A percentile compares a stretch with the other conserved stretches of the same genome.
Evolutionary conservation across 164 flowering plant species (phyloP).

Genomic region (Stephania yunnanensis): DNA sequence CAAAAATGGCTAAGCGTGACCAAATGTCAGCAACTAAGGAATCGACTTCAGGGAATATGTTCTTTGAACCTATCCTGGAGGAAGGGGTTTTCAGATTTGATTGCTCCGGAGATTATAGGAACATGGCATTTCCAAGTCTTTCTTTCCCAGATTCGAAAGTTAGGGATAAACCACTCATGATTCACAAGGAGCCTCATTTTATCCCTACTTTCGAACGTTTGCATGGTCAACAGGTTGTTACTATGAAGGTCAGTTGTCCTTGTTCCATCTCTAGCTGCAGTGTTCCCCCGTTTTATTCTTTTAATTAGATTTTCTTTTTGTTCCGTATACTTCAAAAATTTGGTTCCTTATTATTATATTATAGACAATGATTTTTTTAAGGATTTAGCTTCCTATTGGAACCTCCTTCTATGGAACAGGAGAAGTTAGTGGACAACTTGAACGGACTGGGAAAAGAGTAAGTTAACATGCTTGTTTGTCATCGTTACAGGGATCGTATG

Average conservation of each 20-base stretch:
- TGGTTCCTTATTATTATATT: slow-evolving; percentile 1
- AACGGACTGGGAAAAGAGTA: slow-evolving; percentile 87
- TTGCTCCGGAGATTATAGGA: slow-evolving; percentile 59
- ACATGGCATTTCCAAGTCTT: slow-evolving; percentile 68
- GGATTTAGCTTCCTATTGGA: slow-evolving; percentile 66
- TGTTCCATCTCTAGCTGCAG: background rate
- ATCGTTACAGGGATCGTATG: background rate
- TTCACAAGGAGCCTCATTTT: slow-evolving; percentile 42
- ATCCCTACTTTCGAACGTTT: slow-evolving; percentile 53
- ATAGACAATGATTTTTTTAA: background rate
- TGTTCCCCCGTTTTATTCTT: background rate
- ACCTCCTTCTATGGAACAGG: slow-evolving; percentile 90
- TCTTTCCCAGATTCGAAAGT: slow-evolving; percentile 51
- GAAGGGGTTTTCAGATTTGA: slow-evolving; percentile 92
- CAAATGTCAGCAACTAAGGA: slow-evolving; percentile 27
- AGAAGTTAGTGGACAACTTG: slow-evolving; percentile 89
- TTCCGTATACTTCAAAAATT: background rate
- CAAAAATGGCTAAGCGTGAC: slow-evolving; percentile 44
- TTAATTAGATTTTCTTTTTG: background rate
- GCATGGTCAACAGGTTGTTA: slow-evolving; percentile 58
- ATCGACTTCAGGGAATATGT: slow-evolving; percentile 46
- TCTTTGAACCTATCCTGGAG: slow-evolving; percentile 70
- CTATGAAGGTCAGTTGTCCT: slow-evolving; percentile 49
- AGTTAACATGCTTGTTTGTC: slow-evolving; percentile 15
- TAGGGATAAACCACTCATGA: slow-evolving; percentile 56